A percentile compares a stretch with the other conserved stretches of the same genome.
Conservation (phyloP, 192 early-diverging fungal species). For the Gonapodya sp. region DNA sequence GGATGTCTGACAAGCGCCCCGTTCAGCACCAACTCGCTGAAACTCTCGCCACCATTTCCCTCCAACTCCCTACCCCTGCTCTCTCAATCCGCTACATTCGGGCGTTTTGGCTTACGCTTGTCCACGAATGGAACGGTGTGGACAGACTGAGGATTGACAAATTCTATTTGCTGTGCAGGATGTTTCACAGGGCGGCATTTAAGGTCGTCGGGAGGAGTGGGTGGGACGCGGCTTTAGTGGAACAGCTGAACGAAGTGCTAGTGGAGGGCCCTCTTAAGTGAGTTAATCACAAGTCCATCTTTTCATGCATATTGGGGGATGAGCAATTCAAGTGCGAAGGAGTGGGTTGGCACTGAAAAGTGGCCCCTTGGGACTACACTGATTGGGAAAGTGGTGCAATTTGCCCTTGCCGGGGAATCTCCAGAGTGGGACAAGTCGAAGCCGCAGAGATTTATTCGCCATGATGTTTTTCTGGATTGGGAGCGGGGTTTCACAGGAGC, state of each 20-base stretch:
- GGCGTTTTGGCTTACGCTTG: conserved; percentile 58
- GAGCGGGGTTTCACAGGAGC: too few species aligned
- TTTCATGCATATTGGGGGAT: too few species aligned
- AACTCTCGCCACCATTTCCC: conserved; percentile 52
- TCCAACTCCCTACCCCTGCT: conserved; percentile 12
- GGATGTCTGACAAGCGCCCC: conserved; percentile 93
- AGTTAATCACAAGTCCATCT: conserved; percentile 12
- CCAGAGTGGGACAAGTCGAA: too few species aligned
- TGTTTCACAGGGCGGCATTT: conserved; percentile 54
- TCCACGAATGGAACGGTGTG: conserved; percentile 64
- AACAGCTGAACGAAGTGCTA: conserved; percentile 41
- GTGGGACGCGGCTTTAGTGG: conserved; percentile 43
- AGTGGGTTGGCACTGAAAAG: too few species aligned
- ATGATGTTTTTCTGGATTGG: too few species aligned
- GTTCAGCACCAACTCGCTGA: conserved; percentile 83
- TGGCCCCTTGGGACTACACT: too few species aligned
- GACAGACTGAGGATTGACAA: conserved; percentile 75
- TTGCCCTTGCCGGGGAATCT: too few species aligned
- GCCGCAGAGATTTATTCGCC: too few species aligned
- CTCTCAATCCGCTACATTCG: conserved; percentile 39
- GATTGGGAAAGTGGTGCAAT: neutral
- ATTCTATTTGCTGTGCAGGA: conserved; percentile 60
- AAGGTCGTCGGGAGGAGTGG: conserved; percentile 42
- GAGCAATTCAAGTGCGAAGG: neutral
- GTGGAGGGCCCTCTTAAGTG: conserved; percentile 55